Percentiles rank a stretch among this genome's conserved stretches.
These are phyloP conservation scores for Pichia phayaonensis DNA, from an alignment of 805 yeast species.

Conservation along the genomic window DNA sequence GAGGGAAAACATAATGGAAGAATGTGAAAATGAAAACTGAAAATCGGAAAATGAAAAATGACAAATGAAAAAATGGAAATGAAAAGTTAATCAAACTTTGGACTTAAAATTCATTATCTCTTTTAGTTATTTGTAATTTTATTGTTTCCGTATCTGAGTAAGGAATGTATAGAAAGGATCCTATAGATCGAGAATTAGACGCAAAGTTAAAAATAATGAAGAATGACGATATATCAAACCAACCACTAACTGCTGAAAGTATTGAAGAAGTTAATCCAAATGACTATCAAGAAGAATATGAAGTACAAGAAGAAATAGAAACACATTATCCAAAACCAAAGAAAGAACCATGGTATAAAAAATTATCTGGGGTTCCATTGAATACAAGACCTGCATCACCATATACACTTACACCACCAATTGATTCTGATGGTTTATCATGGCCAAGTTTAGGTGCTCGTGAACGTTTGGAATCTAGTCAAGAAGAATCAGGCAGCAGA, in stretches of 20 bases:
- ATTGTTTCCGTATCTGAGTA: background rate
- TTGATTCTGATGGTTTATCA: constrained; percentile 83
- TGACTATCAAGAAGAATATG: constrained; percentile 3
- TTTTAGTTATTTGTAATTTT: background rate
- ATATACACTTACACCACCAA: constrained; percentile 74
- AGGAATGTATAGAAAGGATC: constrained; percentile 18
- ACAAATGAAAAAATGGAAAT: background rate
- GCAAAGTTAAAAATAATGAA: constrained; percentile 9
- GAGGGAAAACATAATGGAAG: background rate
- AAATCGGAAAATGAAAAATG: too few relatives aligned
- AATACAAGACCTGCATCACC: constrained; percentile 78
- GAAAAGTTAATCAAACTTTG: background rate
- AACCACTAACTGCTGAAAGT: constrained; percentile 13
- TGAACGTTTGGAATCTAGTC: constrained; percentile 58
- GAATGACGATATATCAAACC: constrained; percentile 5
- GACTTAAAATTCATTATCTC: background rate
- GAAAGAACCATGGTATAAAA: constrained; percentile 30
- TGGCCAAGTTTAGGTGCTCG: constrained; percentile 93
- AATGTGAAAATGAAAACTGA: background rate
- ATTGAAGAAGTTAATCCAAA: background rate
- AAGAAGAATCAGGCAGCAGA: constrained; percentile 57
- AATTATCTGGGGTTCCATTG: constrained; percentile 44
- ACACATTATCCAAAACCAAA: constrained; percentile 25
- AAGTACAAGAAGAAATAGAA: constrained; percentile 1
- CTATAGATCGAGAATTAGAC: constrained; percentile 19